Percentiles rank a stretch among this genome's conserved stretches.
phyloP scores from a whole-genome alignment of 2,329 filamentous ascomycete species.

The Exophiala bonariae region DNA sequence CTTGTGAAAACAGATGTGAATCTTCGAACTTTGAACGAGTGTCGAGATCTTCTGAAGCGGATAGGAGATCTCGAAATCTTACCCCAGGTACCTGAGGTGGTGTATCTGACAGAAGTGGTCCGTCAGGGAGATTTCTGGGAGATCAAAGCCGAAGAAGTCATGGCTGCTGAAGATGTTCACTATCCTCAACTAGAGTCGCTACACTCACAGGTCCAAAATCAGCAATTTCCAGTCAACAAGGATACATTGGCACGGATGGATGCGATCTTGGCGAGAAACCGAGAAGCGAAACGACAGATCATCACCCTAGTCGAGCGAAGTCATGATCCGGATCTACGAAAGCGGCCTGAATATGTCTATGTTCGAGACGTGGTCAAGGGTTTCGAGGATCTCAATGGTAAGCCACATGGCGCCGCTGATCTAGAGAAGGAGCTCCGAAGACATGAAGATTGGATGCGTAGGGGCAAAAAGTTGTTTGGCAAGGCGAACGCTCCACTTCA shows the following conservation, averaged over 20 bases:
- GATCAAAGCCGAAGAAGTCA: constrained; percentile 85
- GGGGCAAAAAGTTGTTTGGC: constrained; percentile 95
- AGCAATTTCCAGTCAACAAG: constrained; percentile 70
- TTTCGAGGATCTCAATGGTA: constrained; percentile 85
- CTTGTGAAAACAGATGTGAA: constrained; percentile 63
- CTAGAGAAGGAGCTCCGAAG: constrained; percentile 91
- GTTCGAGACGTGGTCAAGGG: constrained; percentile 88
- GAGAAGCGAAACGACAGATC: constrained; percentile 89
- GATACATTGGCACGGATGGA: constrained; percentile 83
- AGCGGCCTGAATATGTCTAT: constrained; percentile 83
- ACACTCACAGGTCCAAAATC: constrained; percentile 70
- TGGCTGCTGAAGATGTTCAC: constrained; percentile 86
- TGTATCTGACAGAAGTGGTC: constrained; percentile 73
- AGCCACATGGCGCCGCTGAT: constrained; percentile 85
- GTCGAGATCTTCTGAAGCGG: constrained; percentile 74
- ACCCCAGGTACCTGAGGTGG: constrained; percentile 75
- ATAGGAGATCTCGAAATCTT: constrained; percentile 76
- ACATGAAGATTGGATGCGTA: constrained; percentile 98
- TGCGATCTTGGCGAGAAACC: constrained; percentile 90
- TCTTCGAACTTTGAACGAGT: constrained; percentile 73
- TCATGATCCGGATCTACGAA: constrained; percentile 70
- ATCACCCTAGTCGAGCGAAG: constrained; percentile 77
- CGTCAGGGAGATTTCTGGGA: constrained; percentile 84
- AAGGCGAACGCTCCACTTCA: constrained; percentile 97
- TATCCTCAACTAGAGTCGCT: constrained; percentile 93